Percentiles rank a stretch among this genome's conserved stretches.
Evolutionary conservation across 2,329 filamentous ascomycete species (phyloP).

Genomic region (Mycosphaerella arachidis): DNA sequence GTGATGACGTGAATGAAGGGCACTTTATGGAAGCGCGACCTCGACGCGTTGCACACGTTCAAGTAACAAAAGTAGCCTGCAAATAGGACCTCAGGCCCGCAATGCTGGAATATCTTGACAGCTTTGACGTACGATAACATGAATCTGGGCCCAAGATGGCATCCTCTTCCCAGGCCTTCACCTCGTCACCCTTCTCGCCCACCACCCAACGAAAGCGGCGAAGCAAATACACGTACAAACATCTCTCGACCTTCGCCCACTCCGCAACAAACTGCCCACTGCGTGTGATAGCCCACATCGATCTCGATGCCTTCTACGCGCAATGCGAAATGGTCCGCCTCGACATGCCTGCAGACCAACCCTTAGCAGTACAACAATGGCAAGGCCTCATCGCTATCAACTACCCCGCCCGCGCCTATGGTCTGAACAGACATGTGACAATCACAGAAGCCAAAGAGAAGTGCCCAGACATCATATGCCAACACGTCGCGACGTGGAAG

Average conservation of each 20-base stretch:
- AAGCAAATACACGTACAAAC: constrained; percentile 80
- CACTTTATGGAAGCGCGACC: background rate
- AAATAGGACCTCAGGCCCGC: background rate
- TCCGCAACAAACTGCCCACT: constrained; percentile 71
- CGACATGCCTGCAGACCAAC: constrained; percentile 66
- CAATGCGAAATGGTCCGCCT: constrained; percentile 94
- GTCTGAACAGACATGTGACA: constrained; percentile 73
- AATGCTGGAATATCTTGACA: background rate
- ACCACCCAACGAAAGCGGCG: constrained; percentile 29
- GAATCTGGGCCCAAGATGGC: constrained; percentile 7
- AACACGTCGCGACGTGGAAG: constrained; percentile 93
- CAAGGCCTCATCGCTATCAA: constrained; percentile 94
- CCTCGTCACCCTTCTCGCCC: constrained; percentile 28
- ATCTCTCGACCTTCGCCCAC: constrained; percentile 70
- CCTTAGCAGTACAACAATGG: constrained; percentile 93
- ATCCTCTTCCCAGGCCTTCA: constrained; percentile 27
- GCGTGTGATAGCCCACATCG: constrained; percentile 83
- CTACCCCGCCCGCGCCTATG: constrained; percentile 79
- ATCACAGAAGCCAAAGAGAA: constrained; percentile 77
- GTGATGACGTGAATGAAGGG: background rate
- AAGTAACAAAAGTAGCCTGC: background rate
- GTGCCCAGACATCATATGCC: constrained; percentile 77
- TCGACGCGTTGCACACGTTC: background rate
- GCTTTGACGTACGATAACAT: constrained; percentile 6
- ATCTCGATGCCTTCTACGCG: constrained; percentile 92